Percentiles rank a stretch among this genome's conserved stretches.
These are phyloP conservation scores for Suillus tomentosus DNA, from an alignment of 768 basidiomycete genomes.

Conservation along the genomic window DNA sequence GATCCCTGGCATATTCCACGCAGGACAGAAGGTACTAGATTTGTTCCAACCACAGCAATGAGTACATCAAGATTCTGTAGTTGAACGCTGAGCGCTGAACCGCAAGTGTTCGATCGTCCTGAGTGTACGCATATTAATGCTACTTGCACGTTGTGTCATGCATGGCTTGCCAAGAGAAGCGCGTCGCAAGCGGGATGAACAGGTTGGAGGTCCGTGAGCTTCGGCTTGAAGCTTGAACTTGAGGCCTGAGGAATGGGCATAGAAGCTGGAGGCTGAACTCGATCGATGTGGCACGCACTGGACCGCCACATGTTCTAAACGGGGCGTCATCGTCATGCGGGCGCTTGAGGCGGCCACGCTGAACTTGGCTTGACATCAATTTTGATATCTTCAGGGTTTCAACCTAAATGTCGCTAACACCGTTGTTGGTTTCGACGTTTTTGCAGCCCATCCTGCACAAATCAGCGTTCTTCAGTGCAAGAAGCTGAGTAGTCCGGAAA, in stretches of 20 bases:
- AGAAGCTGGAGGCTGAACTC: background rate
- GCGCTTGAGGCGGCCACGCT: conserved; percentile 45
- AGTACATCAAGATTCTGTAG: background rate
- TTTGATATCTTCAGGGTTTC: conserved; percentile 45
- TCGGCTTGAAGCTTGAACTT: background rate
- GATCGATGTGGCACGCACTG: background rate
- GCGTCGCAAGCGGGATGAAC: background rate
- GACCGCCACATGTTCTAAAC: background rate
- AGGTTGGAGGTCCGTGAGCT: background rate
- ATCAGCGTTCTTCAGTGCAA: conserved; percentile 5
- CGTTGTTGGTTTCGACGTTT: conserved; percentile 42
- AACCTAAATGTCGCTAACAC: conserved; percentile 59
- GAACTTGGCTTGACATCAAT: conserved; percentile 44
- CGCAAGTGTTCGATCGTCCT: background rate
- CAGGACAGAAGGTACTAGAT: background rate
- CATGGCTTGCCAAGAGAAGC: background rate
- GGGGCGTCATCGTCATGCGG: conserved; percentile 33
- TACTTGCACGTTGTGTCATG: background rate
- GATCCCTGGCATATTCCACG: background rate
- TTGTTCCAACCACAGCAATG: background rate
- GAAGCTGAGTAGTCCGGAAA: too few species aligned
- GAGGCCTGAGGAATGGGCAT: background rate
- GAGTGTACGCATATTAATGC: background rate
- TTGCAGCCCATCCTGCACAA: conserved; percentile 55
- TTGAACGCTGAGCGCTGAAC: background rate